Base-by-base conservation (phyloP, 768 basidiomycete species). In the Ephemerocybe angulata region DNA sequence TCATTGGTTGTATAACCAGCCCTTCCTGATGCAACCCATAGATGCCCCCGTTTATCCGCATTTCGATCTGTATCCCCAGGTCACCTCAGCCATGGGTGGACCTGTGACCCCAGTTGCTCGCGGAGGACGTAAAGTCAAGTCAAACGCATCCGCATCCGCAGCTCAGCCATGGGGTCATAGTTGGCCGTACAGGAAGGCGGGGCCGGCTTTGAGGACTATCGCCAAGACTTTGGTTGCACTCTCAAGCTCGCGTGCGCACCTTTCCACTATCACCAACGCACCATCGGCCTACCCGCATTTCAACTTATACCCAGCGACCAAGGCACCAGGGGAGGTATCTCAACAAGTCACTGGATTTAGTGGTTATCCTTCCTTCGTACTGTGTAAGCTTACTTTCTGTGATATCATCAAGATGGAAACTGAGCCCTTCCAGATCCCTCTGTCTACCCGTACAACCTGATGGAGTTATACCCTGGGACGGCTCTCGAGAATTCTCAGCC, bases 231-330 rank as follows among this genome's bases (percentile, higher is more conserved):
- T 21, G 17, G 4, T 7, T 3, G 47, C 47, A 1, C 4, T 13
- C 29, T 49, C 47, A 1, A 49, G 27, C 17, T 24, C 44, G 44
- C 11, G n/a, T 8, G 24, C 22, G 22, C 33, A 49, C 19, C 47
- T 30, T 4, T 49, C 5, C 47, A 30, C 22, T 27, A 3, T 15
- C 12, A 10, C 27, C 24, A 19, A 17, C 29, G 47, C 29, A 10
- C 58, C 58, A 11, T 47, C 58, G 17, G 54, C 54, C 11, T 60
- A 60, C 38, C 59, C 59, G 21, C 35, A 58, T 50, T 60, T 60
- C 29, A 47, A 58, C 41, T 35, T 60, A 24, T 60, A 60, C 35
- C 56, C 60, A 7, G 13, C 46, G 4, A 29, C 43, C 12, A 33
- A 38, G 21, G 50, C 28, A 3, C 12, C 25, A 48, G n/a, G n/a